Percentiles rank a stretch among this genome's conserved stretches.
phyloP scores from a whole-genome alignment of 352 stramenopile species.

The Plasmopara viticola region DNA sequence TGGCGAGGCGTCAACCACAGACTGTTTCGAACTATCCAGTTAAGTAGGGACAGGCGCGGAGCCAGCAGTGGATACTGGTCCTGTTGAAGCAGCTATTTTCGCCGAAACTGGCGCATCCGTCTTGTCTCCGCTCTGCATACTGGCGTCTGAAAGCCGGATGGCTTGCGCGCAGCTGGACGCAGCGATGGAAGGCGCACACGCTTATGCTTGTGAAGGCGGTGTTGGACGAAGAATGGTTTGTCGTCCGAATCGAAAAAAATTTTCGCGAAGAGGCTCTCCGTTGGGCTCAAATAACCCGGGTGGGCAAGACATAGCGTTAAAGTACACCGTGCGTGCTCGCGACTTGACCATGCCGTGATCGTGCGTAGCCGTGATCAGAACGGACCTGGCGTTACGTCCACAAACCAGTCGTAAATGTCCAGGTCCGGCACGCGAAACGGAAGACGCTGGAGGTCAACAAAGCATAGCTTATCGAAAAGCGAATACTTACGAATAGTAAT shows the following conservation, averaged over 20 bases:
- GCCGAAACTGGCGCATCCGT: background rate
- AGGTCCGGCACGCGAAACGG: background rate
- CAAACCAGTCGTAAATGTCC: slow-evolving; percentile 1
- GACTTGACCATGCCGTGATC: slow-evolving; percentile 1
- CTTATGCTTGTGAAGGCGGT: background rate
- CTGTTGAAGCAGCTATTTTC: background rate
- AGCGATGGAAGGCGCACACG: background rate
- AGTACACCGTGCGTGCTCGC: background rate
- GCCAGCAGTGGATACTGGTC: too few species aligned
- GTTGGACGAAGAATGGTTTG: background rate
- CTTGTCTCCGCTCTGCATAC: background rate
- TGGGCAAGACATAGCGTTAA: background rate
- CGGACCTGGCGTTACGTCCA: background rate
- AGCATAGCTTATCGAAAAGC: background rate
- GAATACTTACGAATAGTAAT: too few species aligned
- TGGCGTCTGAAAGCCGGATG: background rate
- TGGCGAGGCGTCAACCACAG: too few species aligned
- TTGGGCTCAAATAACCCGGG: background rate
- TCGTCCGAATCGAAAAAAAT: background rate
- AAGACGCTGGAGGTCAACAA: background rate
- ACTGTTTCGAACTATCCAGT: background rate
- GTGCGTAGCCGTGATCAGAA: background rate
- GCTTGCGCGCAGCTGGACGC: background rate
- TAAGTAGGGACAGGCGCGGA: too few species aligned
- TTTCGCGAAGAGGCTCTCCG: background rate